These are phyloP conservation scores for Asclepias syriaca DNA, from an alignment of 257 asterid species.

Conservation along the genomic window DNA sequence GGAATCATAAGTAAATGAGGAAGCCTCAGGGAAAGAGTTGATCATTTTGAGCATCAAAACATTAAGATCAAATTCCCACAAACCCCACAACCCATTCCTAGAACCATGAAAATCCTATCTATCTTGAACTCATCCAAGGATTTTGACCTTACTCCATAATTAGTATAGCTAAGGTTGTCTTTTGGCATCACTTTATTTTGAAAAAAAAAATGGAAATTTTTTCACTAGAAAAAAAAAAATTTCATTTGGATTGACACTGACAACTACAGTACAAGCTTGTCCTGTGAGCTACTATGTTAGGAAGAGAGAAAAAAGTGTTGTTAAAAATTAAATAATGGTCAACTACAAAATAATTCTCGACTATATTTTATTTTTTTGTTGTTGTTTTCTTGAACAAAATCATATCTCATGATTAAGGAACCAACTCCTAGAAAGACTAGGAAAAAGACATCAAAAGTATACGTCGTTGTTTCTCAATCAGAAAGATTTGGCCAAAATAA, in stretches of 20 bases:
- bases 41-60: slow-evolving; percentile 6
- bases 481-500: neutral
- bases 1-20: slow-evolving; percentile 14
- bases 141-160: neutral
- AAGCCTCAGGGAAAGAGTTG: slow-evolving; percentile 8
- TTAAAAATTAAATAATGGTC: no score
- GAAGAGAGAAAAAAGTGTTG: no score
- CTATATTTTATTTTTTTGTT: no score
- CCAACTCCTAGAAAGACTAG: neutral
- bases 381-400: no score
- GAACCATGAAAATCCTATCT: neutral
- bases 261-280: no score
- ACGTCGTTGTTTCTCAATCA: neutral
- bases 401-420: neutral
- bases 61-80: neutral
- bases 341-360: no score
- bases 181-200: no score
- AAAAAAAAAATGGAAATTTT: no score
- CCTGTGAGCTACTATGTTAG: no score
- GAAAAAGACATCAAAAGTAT: neutral
- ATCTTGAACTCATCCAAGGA: neutral
- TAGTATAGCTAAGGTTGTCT: neutral
- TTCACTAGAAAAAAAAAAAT: no score
- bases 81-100: neutral
- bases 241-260: no score